Conservation (phyloP, 148 eudicot genomes). For the Cornus controversa region DNA sequence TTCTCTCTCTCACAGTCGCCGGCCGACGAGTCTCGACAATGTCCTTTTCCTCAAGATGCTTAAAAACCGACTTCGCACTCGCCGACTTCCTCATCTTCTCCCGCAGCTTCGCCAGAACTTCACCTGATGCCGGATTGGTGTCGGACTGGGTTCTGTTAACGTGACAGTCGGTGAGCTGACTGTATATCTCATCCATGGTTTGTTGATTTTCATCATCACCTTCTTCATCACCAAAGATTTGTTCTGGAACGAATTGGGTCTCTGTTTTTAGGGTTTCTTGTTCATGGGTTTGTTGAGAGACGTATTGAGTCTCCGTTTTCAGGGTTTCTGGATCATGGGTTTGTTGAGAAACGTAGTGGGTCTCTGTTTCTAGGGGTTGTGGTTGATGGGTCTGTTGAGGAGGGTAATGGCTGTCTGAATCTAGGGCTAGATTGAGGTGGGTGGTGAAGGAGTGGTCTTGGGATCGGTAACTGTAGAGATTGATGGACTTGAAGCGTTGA, state of each 20-base stretch:
- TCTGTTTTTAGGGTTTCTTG: background rate
- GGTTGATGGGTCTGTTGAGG: slow-evolving; percentile 5
- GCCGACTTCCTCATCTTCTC: slow-evolving; percentile 73
- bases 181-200: slow-evolving; percentile 69
- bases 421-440: slow-evolving; percentile 12
- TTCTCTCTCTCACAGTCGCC: slow-evolving; percentile 37
- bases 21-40: slow-evolving; percentile 34
- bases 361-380: background rate
- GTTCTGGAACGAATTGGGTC: slow-evolving; percentile 2
- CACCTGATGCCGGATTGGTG: slow-evolving; percentile 45
- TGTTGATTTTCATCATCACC: slow-evolving; percentile 18
- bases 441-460: slow-evolving; percentile 15
- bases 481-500: slow-evolving; percentile 68
- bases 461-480: slow-evolving; percentile 39
- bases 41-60: slow-evolving; percentile 32
- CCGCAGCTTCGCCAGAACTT: slow-evolving; percentile 43
- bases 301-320: slow-evolving; percentile 1
- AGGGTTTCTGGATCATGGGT: background rate
- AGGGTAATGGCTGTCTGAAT: slow-evolving; percentile 16
- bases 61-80: slow-evolving; percentile 40
- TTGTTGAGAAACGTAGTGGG: slow-evolving; percentile 11
- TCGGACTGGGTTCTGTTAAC: slow-evolving; percentile 60
- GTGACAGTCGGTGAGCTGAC: slow-evolving; percentile 28
- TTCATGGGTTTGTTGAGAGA: slow-evolving; percentile 16
- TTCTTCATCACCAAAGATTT: slow-evolving; percentile 11